phyloP scores from a whole-genome alignment of 176 grass and related monocot species.

The Guadua angustifolia region DNA sequence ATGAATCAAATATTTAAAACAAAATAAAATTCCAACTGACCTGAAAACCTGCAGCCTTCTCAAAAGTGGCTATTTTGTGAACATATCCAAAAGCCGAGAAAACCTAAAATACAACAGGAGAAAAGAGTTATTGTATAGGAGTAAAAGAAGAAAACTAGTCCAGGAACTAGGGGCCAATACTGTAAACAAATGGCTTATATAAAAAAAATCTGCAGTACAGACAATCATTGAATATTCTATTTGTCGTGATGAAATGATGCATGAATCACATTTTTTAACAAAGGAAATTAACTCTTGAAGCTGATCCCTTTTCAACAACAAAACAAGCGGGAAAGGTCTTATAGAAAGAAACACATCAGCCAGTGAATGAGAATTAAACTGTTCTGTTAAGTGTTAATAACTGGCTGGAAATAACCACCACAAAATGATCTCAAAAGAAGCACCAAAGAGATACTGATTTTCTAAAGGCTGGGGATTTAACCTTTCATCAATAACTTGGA shows the following conservation, averaged over 20 bases:
- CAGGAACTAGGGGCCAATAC: not conserved
- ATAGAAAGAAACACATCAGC: too few relatives aligned
- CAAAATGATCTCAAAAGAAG: too few relatives aligned
- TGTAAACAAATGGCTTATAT: not conserved
- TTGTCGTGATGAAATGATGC: slow-evolving; percentile 38
- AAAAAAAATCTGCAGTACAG: slow-evolving; percentile 5
- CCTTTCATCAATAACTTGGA: too few relatives aligned
- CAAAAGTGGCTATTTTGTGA: slow-evolving; percentile 99
- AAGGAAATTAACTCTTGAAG: slow-evolving; percentile 41
- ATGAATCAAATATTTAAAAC: slow-evolving; percentile 32
- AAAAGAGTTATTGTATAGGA: slow-evolving; percentile 35
- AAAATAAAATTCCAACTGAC: slow-evolving; percentile 45
- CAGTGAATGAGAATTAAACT: too few relatives aligned
- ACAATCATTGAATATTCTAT: slow-evolving; percentile 24
- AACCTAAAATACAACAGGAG: slow-evolving; percentile 62
- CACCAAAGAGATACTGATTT: too few relatives aligned
- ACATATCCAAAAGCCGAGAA: slow-evolving; percentile 98
- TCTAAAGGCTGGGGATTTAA: too few relatives aligned
- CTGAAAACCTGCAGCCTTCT: slow-evolving; percentile 98
- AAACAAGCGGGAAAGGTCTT: too few relatives aligned
- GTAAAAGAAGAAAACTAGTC: slow-evolving; percentile 12
- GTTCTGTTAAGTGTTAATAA: too few relatives aligned
- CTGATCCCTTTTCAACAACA: not conserved
- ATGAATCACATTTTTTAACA: slow-evolving; percentile 38
- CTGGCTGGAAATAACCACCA: too few relatives aligned